These are phyloP conservation scores for Rhizophora mangle DNA, from an alignment of 345 rosid genomes.

Conservation along the genomic window DNA sequence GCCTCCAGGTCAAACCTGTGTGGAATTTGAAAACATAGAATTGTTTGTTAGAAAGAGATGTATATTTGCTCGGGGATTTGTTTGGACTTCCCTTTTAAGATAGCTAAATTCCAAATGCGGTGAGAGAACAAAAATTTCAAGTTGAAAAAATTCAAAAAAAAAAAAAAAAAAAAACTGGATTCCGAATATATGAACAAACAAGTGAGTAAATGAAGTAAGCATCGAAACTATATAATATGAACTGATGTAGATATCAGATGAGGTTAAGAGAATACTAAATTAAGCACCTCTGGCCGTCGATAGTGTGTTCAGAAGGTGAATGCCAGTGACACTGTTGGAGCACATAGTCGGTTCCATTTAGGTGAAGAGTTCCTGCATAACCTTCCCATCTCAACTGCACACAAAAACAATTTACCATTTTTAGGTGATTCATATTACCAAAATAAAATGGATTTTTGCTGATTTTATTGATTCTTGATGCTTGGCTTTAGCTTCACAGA, in stretches of 20 bases:
- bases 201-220: too few relatives aligned
- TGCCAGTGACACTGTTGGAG: conserved; percentile 59
- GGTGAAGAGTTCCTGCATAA: conserved; percentile 37
- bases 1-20: conserved; percentile 56
- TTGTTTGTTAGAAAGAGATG: not conserved
- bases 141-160: too few relatives aligned
- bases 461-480: too few relatives aligned
- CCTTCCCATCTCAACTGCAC: conserved; percentile 45
- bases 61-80: too few relatives aligned
- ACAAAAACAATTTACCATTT: not conserved
- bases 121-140: too few relatives aligned
- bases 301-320: conserved; percentile 56
- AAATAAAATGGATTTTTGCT: too few relatives aligned
- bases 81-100: too few relatives aligned
- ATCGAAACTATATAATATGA: too few relatives aligned
- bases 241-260: not conserved
- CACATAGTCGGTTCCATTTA: conserved; percentile 39
- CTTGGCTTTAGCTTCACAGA: too few relatives aligned
- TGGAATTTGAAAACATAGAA: not conserved
- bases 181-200: not conserved
- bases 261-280: not conserved
- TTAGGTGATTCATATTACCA: too few relatives aligned
- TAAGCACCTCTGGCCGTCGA: conserved; percentile 41
- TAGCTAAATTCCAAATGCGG: too few relatives aligned
- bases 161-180: not conserved